phyloP scores from a whole-genome alignment of 1,284 basidiomycete genomes.

The Sanguinoderma infundibulare region DNA sequence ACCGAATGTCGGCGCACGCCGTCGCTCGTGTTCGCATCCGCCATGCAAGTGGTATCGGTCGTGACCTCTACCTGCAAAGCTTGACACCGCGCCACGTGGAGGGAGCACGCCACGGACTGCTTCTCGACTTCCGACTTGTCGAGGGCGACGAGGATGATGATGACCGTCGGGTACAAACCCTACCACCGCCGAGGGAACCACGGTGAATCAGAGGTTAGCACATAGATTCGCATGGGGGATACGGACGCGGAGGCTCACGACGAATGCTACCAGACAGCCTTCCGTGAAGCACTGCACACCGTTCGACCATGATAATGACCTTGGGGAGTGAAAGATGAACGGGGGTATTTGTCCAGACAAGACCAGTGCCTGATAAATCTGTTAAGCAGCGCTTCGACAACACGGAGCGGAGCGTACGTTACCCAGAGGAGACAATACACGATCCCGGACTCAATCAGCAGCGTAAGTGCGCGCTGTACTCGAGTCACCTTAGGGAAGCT shows the following conservation, averaged over 20 bases:
- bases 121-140: conserved; percentile 1
- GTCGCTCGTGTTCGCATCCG: neutral
- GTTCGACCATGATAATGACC: neutral
- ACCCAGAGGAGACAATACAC: neutral
- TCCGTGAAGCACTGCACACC: neutral
- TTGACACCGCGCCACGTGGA: neutral
- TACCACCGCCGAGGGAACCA: no score
- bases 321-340: neutral
- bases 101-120: neutral
- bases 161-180: conserved; percentile 10
- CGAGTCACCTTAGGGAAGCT: neutral
- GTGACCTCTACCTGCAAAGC: neutral
- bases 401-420: neutral
- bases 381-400: neutral
- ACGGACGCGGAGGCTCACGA: neutral
- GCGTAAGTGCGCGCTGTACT: neutral
- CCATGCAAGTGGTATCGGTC: neutral
- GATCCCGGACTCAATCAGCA: neutral
- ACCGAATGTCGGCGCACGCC: neutral
- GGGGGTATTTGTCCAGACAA: neutral
- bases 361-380: neutral
- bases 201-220: no score
- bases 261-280: neutral
- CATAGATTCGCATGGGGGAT: no score
- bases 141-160: conserved; percentile 10